phyloP scores from a whole-genome alignment of 2,329 filamentous ascomycete genomes.

The Lecanicillium sp. region DNA sequence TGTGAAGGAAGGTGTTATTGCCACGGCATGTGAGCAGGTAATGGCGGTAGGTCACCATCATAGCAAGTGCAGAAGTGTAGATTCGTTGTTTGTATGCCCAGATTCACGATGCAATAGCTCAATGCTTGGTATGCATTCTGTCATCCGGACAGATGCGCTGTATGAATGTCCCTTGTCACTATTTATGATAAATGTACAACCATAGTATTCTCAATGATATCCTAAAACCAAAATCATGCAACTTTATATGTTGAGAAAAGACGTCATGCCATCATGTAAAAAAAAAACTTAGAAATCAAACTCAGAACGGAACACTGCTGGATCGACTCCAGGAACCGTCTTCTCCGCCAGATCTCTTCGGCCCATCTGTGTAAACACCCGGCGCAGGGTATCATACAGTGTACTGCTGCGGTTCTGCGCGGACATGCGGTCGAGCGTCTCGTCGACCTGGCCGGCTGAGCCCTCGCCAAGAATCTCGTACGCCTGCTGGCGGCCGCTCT shows the following conservation, averaged over 20 bases:
- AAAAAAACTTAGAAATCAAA: slow-evolving; percentile 62
- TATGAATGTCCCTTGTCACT: no score
- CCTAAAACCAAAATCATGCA: neutral
- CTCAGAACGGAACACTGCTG: slow-evolving; percentile 78
- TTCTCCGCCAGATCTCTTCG: slow-evolving; percentile 78
- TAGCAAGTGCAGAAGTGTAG: no score
- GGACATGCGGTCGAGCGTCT: slow-evolving; percentile 76
- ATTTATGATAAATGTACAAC: no score
- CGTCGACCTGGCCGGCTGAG: slow-evolving; percentile 43
- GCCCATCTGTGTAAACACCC: slow-evolving; percentile 97
- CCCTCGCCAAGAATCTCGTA: slow-evolving; percentile 66
- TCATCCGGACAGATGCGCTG: no score
- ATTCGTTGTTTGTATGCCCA: no score
- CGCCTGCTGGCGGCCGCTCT: slow-evolving; percentile 73
- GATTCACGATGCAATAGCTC: no score
- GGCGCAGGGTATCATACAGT: slow-evolving; percentile 83
- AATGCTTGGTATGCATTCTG: no score
- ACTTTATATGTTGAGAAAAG: no score
- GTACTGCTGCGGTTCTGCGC: slow-evolving; percentile 96
- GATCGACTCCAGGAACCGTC: slow-evolving; percentile 84
- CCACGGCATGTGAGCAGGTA: no score
- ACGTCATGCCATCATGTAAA: neutral
- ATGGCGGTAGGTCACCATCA: no score
- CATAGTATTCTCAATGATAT: no score
- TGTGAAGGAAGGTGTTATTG: no score